Evolutionary conservation across 805 yeast species (phyloP).

Genomic region (Kockiozyma suomiensis): DNA sequence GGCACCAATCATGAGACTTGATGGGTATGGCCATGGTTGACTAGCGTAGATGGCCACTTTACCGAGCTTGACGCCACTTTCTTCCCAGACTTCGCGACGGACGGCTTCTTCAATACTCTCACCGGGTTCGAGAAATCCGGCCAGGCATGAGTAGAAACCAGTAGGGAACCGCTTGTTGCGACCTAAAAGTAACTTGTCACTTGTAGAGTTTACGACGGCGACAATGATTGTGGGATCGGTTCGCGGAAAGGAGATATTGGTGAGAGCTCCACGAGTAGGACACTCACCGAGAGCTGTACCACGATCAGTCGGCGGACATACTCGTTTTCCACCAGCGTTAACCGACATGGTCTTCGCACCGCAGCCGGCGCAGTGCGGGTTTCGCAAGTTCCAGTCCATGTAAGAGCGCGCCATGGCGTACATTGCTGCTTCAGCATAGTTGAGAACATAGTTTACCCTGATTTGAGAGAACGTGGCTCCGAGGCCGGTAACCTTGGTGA

Average conservation of each 20-base stretch:
- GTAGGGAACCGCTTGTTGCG: slow-evolving; percentile 62
- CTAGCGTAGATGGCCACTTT: slow-evolving; percentile 65
- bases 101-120: slow-evolving; percentile 90
- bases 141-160: slow-evolving; percentile 70
- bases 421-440: slow-evolving; percentile 58
- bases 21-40: slow-evolving; percentile 99
- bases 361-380: slow-evolving; percentile 78
- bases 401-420: slow-evolving; percentile 82
- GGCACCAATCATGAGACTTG: slow-evolving; percentile 91
- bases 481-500: slow-evolving; percentile 17
- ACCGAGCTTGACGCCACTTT: slow-evolving; percentile 74
- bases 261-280: slow-evolving; percentile 51
- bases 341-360: slow-evolving; percentile 53
- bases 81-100: slow-evolving; percentile 91
- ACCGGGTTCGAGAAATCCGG: slow-evolving; percentile 95
- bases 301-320: slow-evolving; percentile 43
- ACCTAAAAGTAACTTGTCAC: slow-evolving; percentile 68
- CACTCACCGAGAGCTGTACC: slow-evolving; percentile 39
- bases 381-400: slow-evolving; percentile 69
- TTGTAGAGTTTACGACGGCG: slow-evolving; percentile 66
- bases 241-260: slow-evolving; percentile 86
- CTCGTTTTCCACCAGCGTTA: slow-evolving; percentile 48
- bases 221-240: slow-evolving; percentile 88
- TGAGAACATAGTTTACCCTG: slow-evolving; percentile 20
- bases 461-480: slow-evolving; percentile 22